Evolutionary conservation across 805 yeast genomes (phyloP).

Genomic region (Cephaloascus fragrans): DNA sequence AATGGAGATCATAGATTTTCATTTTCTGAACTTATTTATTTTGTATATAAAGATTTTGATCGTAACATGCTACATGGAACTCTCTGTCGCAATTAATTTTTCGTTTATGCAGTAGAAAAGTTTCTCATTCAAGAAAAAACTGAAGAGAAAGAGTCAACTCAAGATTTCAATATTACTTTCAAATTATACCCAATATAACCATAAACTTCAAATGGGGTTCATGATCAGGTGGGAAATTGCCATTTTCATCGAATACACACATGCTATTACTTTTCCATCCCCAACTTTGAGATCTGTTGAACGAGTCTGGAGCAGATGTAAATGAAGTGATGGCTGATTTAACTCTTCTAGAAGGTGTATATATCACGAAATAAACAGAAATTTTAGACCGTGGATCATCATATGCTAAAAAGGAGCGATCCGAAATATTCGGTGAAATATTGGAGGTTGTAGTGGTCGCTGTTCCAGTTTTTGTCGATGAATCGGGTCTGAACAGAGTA

Average conservation of each 20-base stretch:
- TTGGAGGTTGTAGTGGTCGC: neutral
- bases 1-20: slow-evolving; percentile 43
- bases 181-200: slow-evolving; percentile 39
- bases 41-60: no score
- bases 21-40: no score
- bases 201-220: slow-evolving; percentile 35
- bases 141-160: no score
- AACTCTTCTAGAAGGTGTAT: slow-evolving; percentile 39
- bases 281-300: slow-evolving; percentile 48
- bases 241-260: slow-evolving; percentile 41
- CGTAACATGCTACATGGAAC: no score
- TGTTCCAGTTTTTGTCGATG: neutral
- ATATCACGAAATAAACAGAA: slow-evolving; percentile 41
- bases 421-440: slow-evolving; percentile 1
- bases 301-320: slow-evolving; percentile 44
- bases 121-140: no score
- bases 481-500: neutral
- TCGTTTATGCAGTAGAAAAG: no score
- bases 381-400: slow-evolving; percentile 36
- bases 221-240: slow-evolving; percentile 32
- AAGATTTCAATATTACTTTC: no score
- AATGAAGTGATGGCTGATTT: slow-evolving; percentile 40
- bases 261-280: slow-evolving; percentile 51
- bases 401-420: slow-evolving; percentile 24
- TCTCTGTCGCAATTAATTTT: no score